Conservation (phyloP, 495 filamentous ascomycete species). For the Aspergillus conjunctus region DNA sequence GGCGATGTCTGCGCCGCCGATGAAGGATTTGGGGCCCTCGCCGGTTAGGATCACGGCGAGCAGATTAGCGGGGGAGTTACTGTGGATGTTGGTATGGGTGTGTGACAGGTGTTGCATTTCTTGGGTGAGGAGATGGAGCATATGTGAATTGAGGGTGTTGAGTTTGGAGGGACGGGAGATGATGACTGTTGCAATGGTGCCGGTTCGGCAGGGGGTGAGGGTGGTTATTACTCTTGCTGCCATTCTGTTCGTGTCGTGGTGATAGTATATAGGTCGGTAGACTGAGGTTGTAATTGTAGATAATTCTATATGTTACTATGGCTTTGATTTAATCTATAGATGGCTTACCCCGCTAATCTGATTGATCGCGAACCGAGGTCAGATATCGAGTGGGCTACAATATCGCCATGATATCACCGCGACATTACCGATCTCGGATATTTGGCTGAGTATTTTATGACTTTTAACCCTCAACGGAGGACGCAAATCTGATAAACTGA, state of each 20-base stretch:
- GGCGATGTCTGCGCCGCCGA: conserved; percentile 29
- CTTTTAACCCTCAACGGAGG: too few species aligned
- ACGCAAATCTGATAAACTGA: too few species aligned
- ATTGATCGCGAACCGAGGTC: not conserved
- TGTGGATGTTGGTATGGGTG: too few species aligned
- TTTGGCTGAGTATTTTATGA: too few species aligned
- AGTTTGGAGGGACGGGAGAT: conserved; percentile 29
- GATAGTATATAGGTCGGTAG: not conserved
- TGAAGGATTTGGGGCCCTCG: conserved; percentile 27
- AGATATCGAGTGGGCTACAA: not conserved
- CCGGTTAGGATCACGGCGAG: conserved; percentile 29
- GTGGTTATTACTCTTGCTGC: not conserved
- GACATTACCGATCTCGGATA: not conserved
- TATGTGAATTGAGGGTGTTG: conserved; percentile 28
- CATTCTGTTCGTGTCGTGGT: not conserved
- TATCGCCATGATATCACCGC: not conserved
- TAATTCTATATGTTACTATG: not conserved
- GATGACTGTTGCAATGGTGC: conserved; percentile 18
- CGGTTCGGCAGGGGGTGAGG: not conserved
- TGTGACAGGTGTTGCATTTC: conserved; percentile 11
- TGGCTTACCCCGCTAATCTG: not conserved
- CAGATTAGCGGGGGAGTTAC: too few species aligned
- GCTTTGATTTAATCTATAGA: not conserved
- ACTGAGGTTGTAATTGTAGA: too few species aligned
- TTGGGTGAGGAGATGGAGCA: conserved; percentile 19